Evolutionary conservation across 371 early-diverging fungal species (phyloP).

Genomic region (Actinomortierella ambigua): DNA sequence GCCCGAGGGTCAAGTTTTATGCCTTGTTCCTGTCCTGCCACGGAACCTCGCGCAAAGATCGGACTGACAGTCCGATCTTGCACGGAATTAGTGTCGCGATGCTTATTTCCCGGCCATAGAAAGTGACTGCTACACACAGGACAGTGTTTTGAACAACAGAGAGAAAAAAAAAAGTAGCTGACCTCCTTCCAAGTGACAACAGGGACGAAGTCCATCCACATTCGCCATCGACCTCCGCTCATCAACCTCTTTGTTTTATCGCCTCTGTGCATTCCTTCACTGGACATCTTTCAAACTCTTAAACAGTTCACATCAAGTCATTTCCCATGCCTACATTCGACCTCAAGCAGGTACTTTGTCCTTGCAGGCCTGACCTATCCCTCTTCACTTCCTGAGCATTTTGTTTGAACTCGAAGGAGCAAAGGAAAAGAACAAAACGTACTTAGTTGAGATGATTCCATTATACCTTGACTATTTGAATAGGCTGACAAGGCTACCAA

Average conservation of each 20-base stretch:
- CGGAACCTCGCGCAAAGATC: too few relatives aligned
- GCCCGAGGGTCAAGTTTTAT: too few relatives aligned
- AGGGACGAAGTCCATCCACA: constrained; percentile 3
- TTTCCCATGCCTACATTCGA: constrained; percentile 21
- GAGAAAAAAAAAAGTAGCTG: constrained; percentile 10
- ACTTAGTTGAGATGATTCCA: too few relatives aligned
- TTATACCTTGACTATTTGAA: not conserved
- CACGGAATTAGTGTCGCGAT: too few relatives aligned
- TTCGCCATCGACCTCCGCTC: not conserved
- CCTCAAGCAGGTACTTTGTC: constrained; percentile 47
- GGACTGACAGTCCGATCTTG: too few relatives aligned
- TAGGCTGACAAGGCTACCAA: constrained; percentile 53
- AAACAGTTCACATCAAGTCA: constrained; percentile 13
- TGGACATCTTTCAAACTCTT: not conserved
- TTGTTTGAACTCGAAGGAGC: too few relatives aligned
- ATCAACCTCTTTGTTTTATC: too few relatives aligned
- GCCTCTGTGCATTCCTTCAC: not conserved
- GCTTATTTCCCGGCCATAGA: too few relatives aligned
- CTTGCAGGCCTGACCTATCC: not conserved
- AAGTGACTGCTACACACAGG: too few relatives aligned
- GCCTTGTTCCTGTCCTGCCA: too few relatives aligned
- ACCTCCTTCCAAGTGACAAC: not conserved
- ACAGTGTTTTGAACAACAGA: not conserved
- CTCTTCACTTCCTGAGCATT: too few relatives aligned
- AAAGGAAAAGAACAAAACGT: too few relatives aligned